Percentiles rank a stretch among this genome's conserved stretches.
Evolutionary conservation across 2,329 filamentous ascomycete species (phyloP).

Genomic region (Catunica adiposa): DNA sequence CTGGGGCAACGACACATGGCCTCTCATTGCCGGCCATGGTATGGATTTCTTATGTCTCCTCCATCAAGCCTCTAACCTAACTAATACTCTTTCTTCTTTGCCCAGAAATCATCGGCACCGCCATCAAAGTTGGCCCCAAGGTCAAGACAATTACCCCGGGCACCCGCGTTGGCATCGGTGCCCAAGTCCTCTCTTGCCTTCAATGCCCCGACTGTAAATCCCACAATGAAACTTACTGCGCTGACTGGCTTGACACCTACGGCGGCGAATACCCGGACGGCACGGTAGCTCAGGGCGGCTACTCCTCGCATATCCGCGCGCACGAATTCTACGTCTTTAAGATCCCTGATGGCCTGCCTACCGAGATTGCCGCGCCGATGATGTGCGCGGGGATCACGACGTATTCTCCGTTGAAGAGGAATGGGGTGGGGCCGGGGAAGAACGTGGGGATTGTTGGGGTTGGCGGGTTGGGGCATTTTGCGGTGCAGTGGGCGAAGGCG

Average conservation of each 20-base stretch:
- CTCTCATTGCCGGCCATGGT: conserved; percentile 44
- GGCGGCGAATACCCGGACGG: conserved; percentile 41
- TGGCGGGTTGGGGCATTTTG: conserved; percentile 55
- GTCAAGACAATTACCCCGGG: conserved; percentile 43
- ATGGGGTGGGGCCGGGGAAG: conserved; percentile 56
- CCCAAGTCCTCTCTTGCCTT: conserved; percentile 48
- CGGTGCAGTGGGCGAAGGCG: conserved; percentile 47
- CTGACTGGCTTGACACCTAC: conserved; percentile 43
- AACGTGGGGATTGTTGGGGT: conserved; percentile 57
- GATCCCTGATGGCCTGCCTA: conserved; percentile 53
- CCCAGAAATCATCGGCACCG: conserved; percentile 47
- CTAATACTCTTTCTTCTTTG: conserved; percentile 32
- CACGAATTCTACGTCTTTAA: conserved; percentile 61
- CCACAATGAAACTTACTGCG: conserved; percentile 53
- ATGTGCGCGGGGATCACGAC: conserved; percentile 68
- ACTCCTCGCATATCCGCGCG: conserved; percentile 48
- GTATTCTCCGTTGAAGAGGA: conserved; percentile 57
- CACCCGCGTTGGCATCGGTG: conserved; percentile 51
- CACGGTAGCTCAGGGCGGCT: conserved; percentile 45
- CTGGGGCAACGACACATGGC: conserved; percentile 41
- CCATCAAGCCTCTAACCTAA: not conserved
- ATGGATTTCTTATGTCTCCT: not conserved
- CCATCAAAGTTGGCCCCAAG: conserved; percentile 46
- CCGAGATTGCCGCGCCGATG: conserved; percentile 53
- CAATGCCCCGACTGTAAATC: conserved; percentile 48